phyloP scores from a whole-genome alignment of 139 green algal genomes.

The Haematococcus lacustris region DNA sequence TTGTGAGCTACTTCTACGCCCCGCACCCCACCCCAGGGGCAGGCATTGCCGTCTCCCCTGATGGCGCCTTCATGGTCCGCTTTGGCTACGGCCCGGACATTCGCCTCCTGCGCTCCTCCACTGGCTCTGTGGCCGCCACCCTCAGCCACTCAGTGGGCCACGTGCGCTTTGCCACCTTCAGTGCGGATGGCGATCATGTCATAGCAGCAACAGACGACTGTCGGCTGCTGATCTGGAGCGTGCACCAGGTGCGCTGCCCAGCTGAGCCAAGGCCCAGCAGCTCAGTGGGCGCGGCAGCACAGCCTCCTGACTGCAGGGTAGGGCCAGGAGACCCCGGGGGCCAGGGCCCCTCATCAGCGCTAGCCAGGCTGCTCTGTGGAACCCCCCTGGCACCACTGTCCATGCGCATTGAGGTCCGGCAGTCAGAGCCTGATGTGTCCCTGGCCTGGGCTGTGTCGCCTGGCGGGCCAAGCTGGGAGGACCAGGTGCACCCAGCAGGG shows the following conservation, averaged over 20 bases:
- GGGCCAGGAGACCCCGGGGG: not conserved
- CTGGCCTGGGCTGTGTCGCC: no score
- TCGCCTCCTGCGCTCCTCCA: slow-evolving; percentile 11
- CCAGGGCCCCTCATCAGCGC: not conserved
- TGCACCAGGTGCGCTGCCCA: not conserved
- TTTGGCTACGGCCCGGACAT: slow-evolving; percentile 23
- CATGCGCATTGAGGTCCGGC: not conserved
- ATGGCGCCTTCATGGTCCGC: slow-evolving; percentile 15
- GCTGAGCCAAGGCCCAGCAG: not conserved
- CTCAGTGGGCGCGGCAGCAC: not conserved
- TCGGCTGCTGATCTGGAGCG: slow-evolving; percentile 12
- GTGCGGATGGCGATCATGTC: not conserved
- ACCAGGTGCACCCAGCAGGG: not conserved
- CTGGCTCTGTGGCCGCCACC: slow-evolving; percentile 10
- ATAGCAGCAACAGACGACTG: slow-evolving; percentile 13
- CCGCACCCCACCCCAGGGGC: slow-evolving; percentile 15
- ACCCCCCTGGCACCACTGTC: not conserved
- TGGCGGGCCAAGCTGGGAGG: not conserved
- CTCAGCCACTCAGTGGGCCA: slow-evolving; percentile 4
- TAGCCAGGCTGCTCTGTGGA: not conserved
- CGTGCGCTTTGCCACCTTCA: slow-evolving; percentile 17
- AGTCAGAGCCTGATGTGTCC: not conserved
- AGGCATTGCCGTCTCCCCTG: slow-evolving; percentile 16
- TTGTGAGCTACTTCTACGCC: slow-evolving; percentile 12
- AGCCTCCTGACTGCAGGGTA: not conserved